phyloP scores from a whole-genome alignment of 257 asterid species.

The Knoxia roxburghii region DNA sequence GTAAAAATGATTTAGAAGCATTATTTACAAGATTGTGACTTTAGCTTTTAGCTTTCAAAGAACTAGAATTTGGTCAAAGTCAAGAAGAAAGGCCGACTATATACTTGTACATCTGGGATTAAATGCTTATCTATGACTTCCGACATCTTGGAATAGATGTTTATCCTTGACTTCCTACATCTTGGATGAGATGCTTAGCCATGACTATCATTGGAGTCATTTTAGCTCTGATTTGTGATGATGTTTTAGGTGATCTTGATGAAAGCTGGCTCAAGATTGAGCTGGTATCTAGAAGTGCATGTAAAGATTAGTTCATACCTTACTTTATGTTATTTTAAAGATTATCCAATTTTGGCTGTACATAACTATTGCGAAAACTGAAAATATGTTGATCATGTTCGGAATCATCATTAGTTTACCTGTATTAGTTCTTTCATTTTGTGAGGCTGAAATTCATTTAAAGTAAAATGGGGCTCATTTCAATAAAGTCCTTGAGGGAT shows the following conservation, averaged over 20 bases:
- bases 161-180: not conserved
- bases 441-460: not conserved
- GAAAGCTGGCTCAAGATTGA: not conserved
- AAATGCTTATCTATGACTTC: not conserved
- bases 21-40: not conserved
- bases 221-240: not conserved
- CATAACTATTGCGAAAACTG: not conserved
- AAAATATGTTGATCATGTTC: not conserved
- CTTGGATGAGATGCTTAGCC: not conserved
- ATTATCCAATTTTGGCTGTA: not conserved
- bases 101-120: not conserved
- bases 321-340: not conserved
- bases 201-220: not conserved
- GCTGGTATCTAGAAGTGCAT: not conserved
- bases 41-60: not conserved
- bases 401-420: not conserved
- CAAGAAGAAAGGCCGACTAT: not conserved
- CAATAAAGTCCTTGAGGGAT: not conserved
- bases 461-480: not conserved
- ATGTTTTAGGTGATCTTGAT: not conserved
- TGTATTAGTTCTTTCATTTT: not conserved
- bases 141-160: not conserved
- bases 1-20: not conserved
- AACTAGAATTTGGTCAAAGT: not conserved
- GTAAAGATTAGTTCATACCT: not conserved